phyloP scores from a whole-genome alignment of 2,329 filamentous ascomycete species.

The Pyrenophora teres region DNA sequence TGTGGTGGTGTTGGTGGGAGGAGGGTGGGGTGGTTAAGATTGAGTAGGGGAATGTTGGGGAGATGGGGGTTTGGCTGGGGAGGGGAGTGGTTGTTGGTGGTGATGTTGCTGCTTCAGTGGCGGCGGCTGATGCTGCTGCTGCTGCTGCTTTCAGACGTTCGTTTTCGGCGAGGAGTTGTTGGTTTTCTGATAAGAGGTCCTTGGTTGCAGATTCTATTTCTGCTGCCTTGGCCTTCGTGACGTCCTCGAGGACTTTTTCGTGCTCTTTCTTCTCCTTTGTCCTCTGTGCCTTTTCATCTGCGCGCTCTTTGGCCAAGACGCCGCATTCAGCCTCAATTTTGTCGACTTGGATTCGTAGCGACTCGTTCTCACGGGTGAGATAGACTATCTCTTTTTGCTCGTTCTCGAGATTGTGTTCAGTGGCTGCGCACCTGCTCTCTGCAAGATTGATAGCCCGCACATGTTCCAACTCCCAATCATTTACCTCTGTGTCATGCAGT shows the following conservation, averaged over 20 bases:
- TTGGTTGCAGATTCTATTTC: neutral
- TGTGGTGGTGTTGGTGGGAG: neutral
- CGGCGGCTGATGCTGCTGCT: neutral
- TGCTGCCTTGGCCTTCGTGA: neutral
- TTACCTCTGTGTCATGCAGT: neutral
- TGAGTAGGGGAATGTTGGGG: neutral
- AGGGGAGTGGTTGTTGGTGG: neutral
- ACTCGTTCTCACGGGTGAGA: neutral
- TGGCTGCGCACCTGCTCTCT: neutral
- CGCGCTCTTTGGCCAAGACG: neutral
- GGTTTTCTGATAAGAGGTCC: neutral
- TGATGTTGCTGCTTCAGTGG: neutral
- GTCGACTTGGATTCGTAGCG: neutral
- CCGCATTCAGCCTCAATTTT: neutral
- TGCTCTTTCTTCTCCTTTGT: conserved; percentile 1
- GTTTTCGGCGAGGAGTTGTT: conserved; percentile 4
- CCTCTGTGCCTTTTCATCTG: neutral
- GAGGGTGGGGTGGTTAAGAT: neutral
- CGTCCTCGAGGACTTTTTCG: conserved; percentile 2
- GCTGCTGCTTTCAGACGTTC: conserved; percentile 1
- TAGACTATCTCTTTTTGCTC: neutral
- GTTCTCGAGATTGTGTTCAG: neutral
- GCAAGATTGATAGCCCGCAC: neutral
- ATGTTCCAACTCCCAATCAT: neutral
- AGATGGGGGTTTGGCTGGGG: neutral